Base-by-base conservation (phyloP, 164 flowering plant genomes). In the Vitis labrusca region DNA sequence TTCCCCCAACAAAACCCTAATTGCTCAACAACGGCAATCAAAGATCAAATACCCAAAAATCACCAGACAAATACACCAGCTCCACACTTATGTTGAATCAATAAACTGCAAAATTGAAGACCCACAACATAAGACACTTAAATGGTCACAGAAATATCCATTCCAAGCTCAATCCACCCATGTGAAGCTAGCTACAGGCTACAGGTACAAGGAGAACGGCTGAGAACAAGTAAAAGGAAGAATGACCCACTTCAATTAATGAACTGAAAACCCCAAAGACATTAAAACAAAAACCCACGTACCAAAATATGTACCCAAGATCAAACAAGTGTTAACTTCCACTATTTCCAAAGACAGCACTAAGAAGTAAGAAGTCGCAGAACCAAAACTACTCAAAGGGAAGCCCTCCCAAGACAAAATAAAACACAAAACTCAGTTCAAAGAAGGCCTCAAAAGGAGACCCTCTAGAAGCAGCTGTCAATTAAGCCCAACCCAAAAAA, bases 401-500 rank as follows among this genome's bases (percentile, higher is more conserved):
- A 66, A 63, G 66, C 48, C 44, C 71, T 12, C 68, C 64, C 69
- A 27, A 16, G 68, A 19, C 59, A 71, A 64, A 71, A 12, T 29
- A 19, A 37, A 61, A 65, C 29, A 71, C 56, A 76, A 66, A 63
- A 54, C 54, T 64, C 44, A 62, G 71, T 70, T 59, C 68, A 63
- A 53, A 69, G 73, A 71, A 75, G 74, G 73, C 74, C 66, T 61
- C 51, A 51, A 66, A 55, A 66, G 30, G 27, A 63, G 37, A 74
- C 55, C 56, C 66, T 47, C 56, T 8, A 52, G 10, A 8, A 63
- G 73, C 64, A 74, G 72, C 81, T 77, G 81, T 82, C 81, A 83
- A 84, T 60, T 57, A 57, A 54, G 32, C 51, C 44, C 44, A 37
- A 37, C 44, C 8, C 44, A 69, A 44, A 30, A 58, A n/a, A 44